These are phyloP conservation scores for Coemansia sp. DNA, from an alignment of 192 early-diverging fungal genomes.

Conservation along the genomic window DNA sequence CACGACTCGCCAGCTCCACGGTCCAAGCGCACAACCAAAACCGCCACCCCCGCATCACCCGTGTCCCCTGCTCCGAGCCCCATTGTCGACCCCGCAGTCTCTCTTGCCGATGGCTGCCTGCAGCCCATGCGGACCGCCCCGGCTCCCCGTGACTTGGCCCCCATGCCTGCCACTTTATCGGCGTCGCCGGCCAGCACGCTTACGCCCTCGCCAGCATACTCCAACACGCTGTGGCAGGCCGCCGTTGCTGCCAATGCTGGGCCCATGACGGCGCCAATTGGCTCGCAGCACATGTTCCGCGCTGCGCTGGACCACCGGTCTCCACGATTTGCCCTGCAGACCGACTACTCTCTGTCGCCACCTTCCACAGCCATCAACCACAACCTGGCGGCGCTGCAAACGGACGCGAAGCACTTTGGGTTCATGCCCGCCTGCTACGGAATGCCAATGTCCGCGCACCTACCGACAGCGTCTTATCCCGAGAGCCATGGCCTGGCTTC, in stretches of 20 bases:
- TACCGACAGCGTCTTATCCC: not conserved
- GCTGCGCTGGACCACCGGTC: not conserved
- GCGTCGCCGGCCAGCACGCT: not conserved
- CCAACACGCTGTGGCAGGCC: constrained; percentile 1
- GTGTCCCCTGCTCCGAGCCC: not conserved
- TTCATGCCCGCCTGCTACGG: not conserved
- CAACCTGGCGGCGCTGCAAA: not conserved
- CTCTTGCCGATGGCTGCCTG: constrained; percentile 1
- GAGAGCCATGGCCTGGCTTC: constrained; percentile 5
- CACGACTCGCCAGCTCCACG: not conserved
- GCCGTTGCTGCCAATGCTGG: not conserved
- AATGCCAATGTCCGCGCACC: constrained; percentile 1
- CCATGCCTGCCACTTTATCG: not conserved
- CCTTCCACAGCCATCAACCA: not conserved
- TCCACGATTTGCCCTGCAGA: constrained; percentile 4
- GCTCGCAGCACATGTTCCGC: not conserved
- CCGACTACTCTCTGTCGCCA: not conserved
- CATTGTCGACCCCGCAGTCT: not conserved
- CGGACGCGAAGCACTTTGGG: constrained; percentile 4
- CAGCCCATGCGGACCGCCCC: constrained; percentile 6
- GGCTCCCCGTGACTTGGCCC: not conserved
- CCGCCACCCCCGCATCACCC: constrained; percentile 1
- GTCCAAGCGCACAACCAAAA: not conserved
- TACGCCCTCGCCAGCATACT: not conserved
- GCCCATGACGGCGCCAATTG: constrained; percentile 22